Conservation (phyloP, 176 grass and related monocot genomes). For the Elymus sibiricus region DNA sequence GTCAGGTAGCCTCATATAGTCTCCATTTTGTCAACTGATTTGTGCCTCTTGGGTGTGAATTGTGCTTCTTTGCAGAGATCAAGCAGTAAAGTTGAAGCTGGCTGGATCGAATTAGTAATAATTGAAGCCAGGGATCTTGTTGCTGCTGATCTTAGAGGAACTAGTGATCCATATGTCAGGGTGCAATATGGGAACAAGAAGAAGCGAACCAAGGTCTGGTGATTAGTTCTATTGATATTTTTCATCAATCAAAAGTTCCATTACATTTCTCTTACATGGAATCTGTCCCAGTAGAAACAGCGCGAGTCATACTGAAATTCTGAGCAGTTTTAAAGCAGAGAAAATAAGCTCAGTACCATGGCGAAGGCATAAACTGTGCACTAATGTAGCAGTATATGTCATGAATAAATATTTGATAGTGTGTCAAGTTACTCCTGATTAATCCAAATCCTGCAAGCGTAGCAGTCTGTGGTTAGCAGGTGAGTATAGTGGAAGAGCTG, state of each 20-base stretch:
- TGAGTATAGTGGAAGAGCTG: neutral
- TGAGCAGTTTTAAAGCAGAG: neutral
- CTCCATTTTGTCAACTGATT: constrained; percentile 10
- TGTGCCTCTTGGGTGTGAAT: neutral
- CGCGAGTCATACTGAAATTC: neutral
- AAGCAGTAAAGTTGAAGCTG: constrained; percentile 44
- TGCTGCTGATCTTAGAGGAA: constrained; percentile 95
- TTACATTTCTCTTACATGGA: neutral
- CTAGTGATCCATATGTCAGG: constrained; percentile 94
- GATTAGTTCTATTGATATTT: neutral
- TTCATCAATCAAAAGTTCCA: neutral
- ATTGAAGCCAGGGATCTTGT: constrained; percentile 90
- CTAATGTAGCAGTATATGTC: neutral
- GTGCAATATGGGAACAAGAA: constrained; percentile 85
- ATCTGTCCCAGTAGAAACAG: neutral
- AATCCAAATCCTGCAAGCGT: neutral
- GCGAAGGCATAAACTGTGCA: neutral
- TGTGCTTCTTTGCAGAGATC: constrained; percentile 39
- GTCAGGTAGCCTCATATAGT: neutral
- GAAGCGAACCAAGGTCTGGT: constrained; percentile 80
- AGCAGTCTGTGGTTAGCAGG: neutral
- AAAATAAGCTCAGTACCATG: neutral
- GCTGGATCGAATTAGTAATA: constrained; percentile 76
- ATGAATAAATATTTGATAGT: neutral
- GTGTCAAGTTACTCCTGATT: neutral